Conservation (phyloP, 148 eudicot species). For the Vaccinium darrowii region DNA sequence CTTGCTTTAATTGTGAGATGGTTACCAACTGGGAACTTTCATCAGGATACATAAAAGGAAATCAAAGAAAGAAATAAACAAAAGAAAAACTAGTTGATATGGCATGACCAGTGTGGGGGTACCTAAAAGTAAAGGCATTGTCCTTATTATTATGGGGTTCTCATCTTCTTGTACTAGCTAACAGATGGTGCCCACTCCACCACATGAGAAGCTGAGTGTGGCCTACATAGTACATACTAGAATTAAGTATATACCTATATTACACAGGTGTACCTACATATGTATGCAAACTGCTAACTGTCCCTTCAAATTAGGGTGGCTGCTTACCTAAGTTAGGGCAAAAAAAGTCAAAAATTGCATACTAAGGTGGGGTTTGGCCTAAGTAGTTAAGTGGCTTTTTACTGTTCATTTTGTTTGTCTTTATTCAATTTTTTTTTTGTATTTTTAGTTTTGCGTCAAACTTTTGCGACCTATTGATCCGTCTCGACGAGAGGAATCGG, state of each 20-base stretch:
- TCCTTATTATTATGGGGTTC: neutral
- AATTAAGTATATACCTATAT: neutral
- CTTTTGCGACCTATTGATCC: too few species aligned
- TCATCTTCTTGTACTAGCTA: neutral
- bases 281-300: neutral
- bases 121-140: neutral
- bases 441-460: too few species aligned
- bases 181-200: neutral
- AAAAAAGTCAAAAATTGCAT: neutral
- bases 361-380: too few species aligned
- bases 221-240: neutral
- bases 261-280: neutral
- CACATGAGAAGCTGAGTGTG: neutral
- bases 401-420: too few species aligned
- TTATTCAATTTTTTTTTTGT: too few species aligned
- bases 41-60: neutral
- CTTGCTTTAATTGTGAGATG: constrained; percentile 1
- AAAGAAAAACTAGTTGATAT: neutral
- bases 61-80: neutral
- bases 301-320: neutral
- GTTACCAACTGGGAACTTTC: neutral
- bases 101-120: neutral
- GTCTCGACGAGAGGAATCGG: too few species aligned
- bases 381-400: too few species aligned
- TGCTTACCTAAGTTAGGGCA: neutral